Evolutionary conservation across 164 flowering plant species (phyloP).

Genomic region (Litsea cubeba): DNA sequence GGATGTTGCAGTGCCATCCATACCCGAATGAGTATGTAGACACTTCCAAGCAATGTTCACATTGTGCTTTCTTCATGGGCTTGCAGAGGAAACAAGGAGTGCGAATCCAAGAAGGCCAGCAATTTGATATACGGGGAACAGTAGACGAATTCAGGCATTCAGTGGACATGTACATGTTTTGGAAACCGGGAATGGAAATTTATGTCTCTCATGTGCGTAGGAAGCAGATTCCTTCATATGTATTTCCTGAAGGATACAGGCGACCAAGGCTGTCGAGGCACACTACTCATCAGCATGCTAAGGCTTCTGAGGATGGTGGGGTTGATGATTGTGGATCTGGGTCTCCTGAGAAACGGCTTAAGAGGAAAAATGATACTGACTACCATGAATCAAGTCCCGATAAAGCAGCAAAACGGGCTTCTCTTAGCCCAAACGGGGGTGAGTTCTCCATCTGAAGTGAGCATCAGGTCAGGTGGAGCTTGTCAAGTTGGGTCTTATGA

Average conservation of each 20-base stretch:
- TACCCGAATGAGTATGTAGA: conserved; percentile 78
- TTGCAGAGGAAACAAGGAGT: conserved; percentile 88
- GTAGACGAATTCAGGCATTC: conserved; percentile 85
- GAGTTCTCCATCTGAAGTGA: conserved; percentile 22
- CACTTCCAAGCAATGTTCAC: conserved; percentile 55
- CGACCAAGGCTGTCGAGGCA: conserved; percentile 50
- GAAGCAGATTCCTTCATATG: conserved; percentile 75
- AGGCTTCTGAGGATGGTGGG: conserved; percentile 24
- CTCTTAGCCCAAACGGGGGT: conserved; percentile 1
- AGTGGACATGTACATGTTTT: conserved; percentile 61
- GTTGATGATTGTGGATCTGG: conserved; percentile 22
- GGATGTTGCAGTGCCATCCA: conserved; percentile 94
- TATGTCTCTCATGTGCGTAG: conserved; percentile 86
- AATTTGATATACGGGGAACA: conserved; percentile 89
- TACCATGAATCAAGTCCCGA: not conserved
- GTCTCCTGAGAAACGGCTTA: conserved; percentile 24
- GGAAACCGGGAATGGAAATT: conserved; percentile 96
- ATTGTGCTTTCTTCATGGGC: conserved; percentile 92
- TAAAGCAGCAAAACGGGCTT: conserved; percentile 11
- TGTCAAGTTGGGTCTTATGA: conserved; percentile 3
- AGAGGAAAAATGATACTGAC: conserved; percentile 21
- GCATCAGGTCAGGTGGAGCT: conserved; percentile 1
- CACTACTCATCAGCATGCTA: conserved; percentile 32
- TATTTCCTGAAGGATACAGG: conserved; percentile 75
- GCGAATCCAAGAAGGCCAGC: conserved; percentile 80